Evolutionary conservation across 176 grass and related monocot genomes (phyloP), one percentile per base, ranked within the genome.

Genomic region (Carex myosuroides): DNA sequence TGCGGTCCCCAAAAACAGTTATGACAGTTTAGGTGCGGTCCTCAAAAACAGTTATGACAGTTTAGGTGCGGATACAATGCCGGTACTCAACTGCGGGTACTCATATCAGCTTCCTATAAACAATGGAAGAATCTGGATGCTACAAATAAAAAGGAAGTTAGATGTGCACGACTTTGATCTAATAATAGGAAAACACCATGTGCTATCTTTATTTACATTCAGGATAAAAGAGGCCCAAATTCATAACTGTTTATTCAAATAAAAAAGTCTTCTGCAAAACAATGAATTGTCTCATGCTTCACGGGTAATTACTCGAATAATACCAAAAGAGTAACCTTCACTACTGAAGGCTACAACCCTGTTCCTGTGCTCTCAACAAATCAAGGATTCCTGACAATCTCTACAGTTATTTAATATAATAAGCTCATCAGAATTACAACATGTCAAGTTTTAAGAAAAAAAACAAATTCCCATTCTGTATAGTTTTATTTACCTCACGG

Each of bases 281-380:
- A 91, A 91, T 78, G 85, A 91, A 91, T 91, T 84, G 75, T 46
- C 62, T 62, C 80, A 57, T 87, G 22, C 21, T 24, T 60, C 17
- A 22, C 41, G 8, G 64, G 46, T 61, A 63, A n/a, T 37, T 41
- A 69, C 72, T 57, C n/a, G 21, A 9, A 87, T 24, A 85, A 69
- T 7, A 86, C 58, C 83, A 84, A 84, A 92, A 71, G 20, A 83
- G 20, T 41, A 64, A 72, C 83, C 54, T 5, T 54, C 53, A 20
- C 90, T 88, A 99, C 71, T 95, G 96, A 79, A 99, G 85, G 82
- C 84, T 88, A 63, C 97, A 99, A 66, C 85, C 90, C 94, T 93
- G 90, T 87, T 94, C 89, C 57, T 87, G 85, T 78, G 88, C 87
- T 79, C 85, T 87, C 74, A 99, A 78, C 60, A 91, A 85, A 55